These are phyloP conservation scores for Suillus placidus DNA, from an alignment of 768 basidiomycete genomes.

Conservation along the genomic window DNA sequence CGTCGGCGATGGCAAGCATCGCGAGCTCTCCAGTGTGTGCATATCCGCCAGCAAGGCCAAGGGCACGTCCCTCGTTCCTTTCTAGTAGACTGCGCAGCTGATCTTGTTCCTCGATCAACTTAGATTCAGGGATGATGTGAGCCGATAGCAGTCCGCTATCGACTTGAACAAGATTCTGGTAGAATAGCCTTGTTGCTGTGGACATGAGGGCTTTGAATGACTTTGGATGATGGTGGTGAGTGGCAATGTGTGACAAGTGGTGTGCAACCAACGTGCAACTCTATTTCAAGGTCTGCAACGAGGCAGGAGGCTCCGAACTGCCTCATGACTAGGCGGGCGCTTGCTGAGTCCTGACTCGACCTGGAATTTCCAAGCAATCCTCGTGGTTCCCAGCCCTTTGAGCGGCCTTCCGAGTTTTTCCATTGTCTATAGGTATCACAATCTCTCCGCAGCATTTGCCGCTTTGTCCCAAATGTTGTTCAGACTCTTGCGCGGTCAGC, in stretches of 20 bases:
- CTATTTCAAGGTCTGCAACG: neutral
- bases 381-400: neutral
- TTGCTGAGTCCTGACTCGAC: neutral
- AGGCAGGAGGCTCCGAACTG: neutral
- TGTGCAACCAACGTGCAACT: neutral
- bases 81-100: constrained; percentile 27
- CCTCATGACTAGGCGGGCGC: neutral
- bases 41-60: constrained; percentile 32
- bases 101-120: constrained; percentile 26
- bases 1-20: constrained; percentile 32
- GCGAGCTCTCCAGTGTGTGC: constrained; percentile 25
- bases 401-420: neutral
- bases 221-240: neutral
- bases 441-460: neutral
- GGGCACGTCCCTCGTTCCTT: constrained; percentile 36
- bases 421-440: neutral
- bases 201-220: constrained; percentile 9
- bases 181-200: constrained; percentile 20
- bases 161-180: constrained; percentile 31
- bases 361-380: neutral
- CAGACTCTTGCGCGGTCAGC: neutral
- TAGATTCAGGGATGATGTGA: constrained; percentile 20
- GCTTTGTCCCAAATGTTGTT: neutral
- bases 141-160: constrained; percentile 26
- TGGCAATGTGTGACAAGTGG: constrained; percentile 1